Base-by-base conservation (phyloP, 805 yeast species). In the Ogataea zsoltii region DNA sequence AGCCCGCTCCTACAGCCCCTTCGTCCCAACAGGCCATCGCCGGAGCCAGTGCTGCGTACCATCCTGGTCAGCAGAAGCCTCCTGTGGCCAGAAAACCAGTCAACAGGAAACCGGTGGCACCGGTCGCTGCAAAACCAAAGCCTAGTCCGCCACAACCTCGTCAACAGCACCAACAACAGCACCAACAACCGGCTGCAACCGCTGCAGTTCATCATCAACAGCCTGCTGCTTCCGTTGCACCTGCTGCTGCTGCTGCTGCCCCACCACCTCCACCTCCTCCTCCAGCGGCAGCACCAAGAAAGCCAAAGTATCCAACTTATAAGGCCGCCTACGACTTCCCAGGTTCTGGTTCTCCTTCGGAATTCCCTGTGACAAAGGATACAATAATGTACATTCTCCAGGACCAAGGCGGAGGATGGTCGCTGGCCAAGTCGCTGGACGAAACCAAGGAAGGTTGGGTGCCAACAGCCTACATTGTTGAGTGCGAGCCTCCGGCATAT, bases 391-490 rank as follows among this genome's bases (percentile, higher is more conserved):
- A 80, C 50, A 80, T 94, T 28, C 69, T 82, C 2, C 83, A 78
- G 59, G 81, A 85, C 52, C 88, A 85, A 46, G 82, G 83, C 37
- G 91, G 88, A 50, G 96, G 97, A 14, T 94, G 99, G 99, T 92
- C 96, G 57, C 74, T 94, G 46, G 97, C 90, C 9, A 86, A 85
- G 62, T 74, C 80, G 28, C 63, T 84, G 49, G 91, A 85, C 58
- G 94, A 87, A 33, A 61, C 83, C 1, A 77, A 72, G 45, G 94
- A 90, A 63, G 99, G 99, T 4, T 94, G 99, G 99, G 92, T 94
- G 11, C 99, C 99, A 12, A 85, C 94, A 17, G 87, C 91, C n/a
- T 94, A 91, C 62, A 80, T 92, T 59, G 81, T 73, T 16, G 80
- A 79, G 49, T 77, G 78, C 52, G 77, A 66, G 3, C 75, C 78